Evolutionary conservation across 495 filamentous ascomycete species (phyloP).

Genomic region (Staphylotrichum longicolle): DNA sequence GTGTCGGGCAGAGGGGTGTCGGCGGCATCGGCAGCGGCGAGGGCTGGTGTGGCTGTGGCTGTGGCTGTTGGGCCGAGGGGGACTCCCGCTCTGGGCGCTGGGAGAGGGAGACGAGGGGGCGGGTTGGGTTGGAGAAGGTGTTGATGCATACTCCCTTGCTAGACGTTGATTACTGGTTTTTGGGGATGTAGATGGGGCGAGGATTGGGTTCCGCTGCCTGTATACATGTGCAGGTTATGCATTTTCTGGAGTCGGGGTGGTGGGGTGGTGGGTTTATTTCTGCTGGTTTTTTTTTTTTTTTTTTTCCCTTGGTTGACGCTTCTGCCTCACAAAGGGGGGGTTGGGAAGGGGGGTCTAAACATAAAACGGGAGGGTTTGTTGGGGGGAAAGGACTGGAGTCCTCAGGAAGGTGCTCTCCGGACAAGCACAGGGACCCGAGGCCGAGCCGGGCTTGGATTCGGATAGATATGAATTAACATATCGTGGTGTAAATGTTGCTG

Average conservation of each 20-base stretch:
- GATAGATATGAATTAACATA: slow-evolving; percentile 1
- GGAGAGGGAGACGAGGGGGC: neutral
- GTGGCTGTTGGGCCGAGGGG: neutral
- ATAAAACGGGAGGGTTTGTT: neutral
- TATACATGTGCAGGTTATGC: neutral
- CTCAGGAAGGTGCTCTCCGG: too few relatives aligned
- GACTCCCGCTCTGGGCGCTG: neutral
- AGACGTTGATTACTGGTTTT: too few relatives aligned
- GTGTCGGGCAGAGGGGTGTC: neutral
- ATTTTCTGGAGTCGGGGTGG: neutral
- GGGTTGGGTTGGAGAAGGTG: slow-evolving; percentile 10
- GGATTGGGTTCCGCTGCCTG: too few relatives aligned
- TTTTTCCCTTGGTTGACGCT: neutral
- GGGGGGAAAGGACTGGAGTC: neutral
- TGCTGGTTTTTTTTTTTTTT: neutral
- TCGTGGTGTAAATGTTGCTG: neutral
- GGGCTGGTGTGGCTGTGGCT: neutral
- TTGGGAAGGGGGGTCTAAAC: neutral
- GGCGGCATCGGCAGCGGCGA: neutral
- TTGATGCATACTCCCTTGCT: neutral
- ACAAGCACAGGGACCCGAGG: neutral
- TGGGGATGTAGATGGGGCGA: neutral
- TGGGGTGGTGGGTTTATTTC: neutral
- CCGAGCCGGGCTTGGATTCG: slow-evolving; percentile 7
- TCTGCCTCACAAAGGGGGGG: neutral